Evolutionary conservation across 208 protist genomes (phyloP), one percentile per base, ranked within the genome.

Genomic region (Naegleria lovaniensis): DNA sequence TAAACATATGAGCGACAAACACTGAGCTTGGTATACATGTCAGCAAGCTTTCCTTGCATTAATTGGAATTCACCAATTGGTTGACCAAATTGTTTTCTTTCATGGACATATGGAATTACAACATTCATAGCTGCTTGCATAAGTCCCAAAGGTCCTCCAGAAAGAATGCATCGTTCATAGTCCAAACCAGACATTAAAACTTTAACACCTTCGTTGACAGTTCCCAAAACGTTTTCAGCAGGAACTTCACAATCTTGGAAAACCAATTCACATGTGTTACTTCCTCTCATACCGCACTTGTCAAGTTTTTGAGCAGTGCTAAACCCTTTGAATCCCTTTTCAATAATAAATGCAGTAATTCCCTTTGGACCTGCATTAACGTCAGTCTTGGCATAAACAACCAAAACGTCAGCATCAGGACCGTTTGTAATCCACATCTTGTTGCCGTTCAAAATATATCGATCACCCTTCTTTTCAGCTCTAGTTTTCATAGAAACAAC

Each of bases 371-470:
- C 38, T 1, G 84, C 48, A 41, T 84, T 87, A 15, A 94, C 93
- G 33, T 98, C 93, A 39, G 98, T 98, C 93, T 99, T 99, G 5
- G 97, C 98, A 93, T 99, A 99, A 52, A 99, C 95, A 79, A 99
- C 94, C 36, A 97, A 95, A 59, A 98, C 94, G 92, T 99, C 97
- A 13, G 97, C 98, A 89, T 97, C 95, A 33, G 96, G 96, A 9
- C 97, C 98, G 92, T 99, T 99, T 3, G 98, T 99, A 89, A 99
- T 99, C 97, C 97, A 99, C 88, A 98, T 98, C 94, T 99, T 99
- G 88, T 94, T 97, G 41, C 98, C 98, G 91, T 98, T 99, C 19
- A 99, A 93, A 22, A 98, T 91, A 92, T 96, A 98, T 75, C 92
- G 67, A 40, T 93, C 91, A 39, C 93, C 95, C 58, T 97, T 92